Base-by-base conservation (phyloP, 176 grass and related monocot species). In the Carex littledalei region DNA sequence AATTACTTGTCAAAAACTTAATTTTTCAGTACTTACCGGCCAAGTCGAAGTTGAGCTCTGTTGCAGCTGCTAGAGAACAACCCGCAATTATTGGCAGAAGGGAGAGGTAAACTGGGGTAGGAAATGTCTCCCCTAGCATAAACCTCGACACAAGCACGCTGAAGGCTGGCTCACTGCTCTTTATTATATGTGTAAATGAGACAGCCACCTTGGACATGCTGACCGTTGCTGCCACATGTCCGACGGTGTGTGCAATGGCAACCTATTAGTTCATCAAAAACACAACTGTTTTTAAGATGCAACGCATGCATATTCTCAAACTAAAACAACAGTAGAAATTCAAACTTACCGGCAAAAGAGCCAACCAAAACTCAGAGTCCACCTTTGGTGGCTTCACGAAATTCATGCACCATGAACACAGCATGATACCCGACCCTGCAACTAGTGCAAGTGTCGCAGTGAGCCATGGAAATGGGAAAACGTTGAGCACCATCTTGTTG, bases 181-280 rank as follows among this genome's bases (percentile, higher is more conserved):
- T 97, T 82, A 97, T 93, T 83, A 93, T 91, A 85, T 94, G 92
- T 34, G 92, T 94, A 82, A 98, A 98, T 1, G 95, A 98, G 41
- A 94, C 91, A 61, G 91, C 91, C 88, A 94, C 91, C 91, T 94
- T 98, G 3, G 89, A 86, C 92, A 98, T 98, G 89, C 92, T 98
- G 65, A 98, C 89, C 31, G 89, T 93, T 34, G 92, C 92, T 56
- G 95, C 92, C 57, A 98, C 95, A 86, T 98, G 95, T 70, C 95
- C 95, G 32, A 98, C 91, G 0, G 86, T 93, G 84, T 97, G 94
- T 63, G 90, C 94, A 69, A 97, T 82, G 70, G 92, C 92, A 47
- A 94, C 94, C 94, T 71, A 71, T n/a, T 15, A 9, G 39, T 21
- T 18, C 17, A 20, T 72, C 0, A 72, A 47, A 63, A 63, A 72